Conservation (phyloP, 345 rosid species). For the Eucalyptus fibrosa region DNA sequence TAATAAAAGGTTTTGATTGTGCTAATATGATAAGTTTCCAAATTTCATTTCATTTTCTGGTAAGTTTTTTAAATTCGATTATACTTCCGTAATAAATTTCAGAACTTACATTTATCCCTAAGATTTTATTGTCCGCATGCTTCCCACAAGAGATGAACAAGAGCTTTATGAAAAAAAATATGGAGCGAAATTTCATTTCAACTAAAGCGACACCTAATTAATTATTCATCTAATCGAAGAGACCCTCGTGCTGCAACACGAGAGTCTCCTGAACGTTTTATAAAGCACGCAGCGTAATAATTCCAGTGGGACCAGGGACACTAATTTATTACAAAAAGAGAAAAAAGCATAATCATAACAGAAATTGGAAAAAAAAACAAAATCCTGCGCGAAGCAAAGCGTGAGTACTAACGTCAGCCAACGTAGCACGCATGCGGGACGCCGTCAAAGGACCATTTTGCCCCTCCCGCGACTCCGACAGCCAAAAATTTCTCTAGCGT, state of each 20-base stretch:
- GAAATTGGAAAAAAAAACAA: not conserved
- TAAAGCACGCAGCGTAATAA: not conserved
- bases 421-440: not conserved
- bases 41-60: too few relatives aligned
- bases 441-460: not conserved
- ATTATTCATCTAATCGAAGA: not conserved
- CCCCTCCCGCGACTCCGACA: not conserved
- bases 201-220: not conserved
- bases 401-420: not conserved
- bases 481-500: not conserved
- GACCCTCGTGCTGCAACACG: not conserved
- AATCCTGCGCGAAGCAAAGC: not conserved
- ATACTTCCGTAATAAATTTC: too few relatives aligned
- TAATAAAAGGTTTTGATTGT: too few relatives aligned
- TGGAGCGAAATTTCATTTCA: not conserved
- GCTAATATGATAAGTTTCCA: too few relatives aligned
- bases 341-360: not conserved
- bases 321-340: not conserved
- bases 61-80: too few relatives aligned
- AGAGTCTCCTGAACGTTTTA: not conserved
- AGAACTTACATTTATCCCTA: too few relatives aligned
- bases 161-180: too few relatives aligned
- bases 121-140: not conserved
- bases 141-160: not conserved
- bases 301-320: not conserved